Evolutionary conservation across 176 grass and related monocot species (phyloP).

Genomic region (Poa annua): DNA sequence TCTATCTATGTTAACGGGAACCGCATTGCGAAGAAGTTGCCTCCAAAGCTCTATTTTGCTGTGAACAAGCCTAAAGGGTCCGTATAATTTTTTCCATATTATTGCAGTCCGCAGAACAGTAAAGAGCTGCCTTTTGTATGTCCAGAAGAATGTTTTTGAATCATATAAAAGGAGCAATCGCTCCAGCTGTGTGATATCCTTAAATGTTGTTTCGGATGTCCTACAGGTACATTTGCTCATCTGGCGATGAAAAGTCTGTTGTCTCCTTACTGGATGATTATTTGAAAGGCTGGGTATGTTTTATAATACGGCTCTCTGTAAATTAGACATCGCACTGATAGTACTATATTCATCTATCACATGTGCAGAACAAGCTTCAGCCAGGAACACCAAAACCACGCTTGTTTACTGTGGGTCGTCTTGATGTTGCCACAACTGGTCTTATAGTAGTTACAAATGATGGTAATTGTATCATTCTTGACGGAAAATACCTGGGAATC

Average conservation of each 20-base stretch:
- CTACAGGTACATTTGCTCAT: conserved; percentile 88
- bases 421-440: conserved; percentile 94
- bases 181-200: not conserved
- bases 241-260: conserved; percentile 82
- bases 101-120: not conserved
- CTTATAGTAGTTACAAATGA: conserved; percentile 98
- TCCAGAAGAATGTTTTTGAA: not conserved
- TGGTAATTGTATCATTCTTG: conserved; percentile 53
- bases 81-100: conserved; percentile 36
- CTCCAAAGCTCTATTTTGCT: conserved; percentile 87
- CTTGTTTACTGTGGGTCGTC: conserved; percentile 88
- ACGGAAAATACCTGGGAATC: conserved; percentile 18
- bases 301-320: not conserved
- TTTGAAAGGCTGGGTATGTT: conserved; percentile 90
- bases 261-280: conserved; percentile 81
- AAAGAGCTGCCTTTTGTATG: not conserved
- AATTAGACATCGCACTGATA: not conserved
- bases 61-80: conserved; percentile 98
- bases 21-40: conserved; percentile 82
- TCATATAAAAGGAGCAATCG: conserved; percentile 20
- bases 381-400: conserved; percentile 82
- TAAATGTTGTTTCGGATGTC: conserved; percentile 43
- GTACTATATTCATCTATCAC: conserved; percentile 24
- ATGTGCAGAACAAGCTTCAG: conserved; percentile 72
- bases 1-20: conserved; percentile 94